phyloP scores from a whole-genome alignment of 352 stramenopile species.

The Pythium apleroticum region DNA sequence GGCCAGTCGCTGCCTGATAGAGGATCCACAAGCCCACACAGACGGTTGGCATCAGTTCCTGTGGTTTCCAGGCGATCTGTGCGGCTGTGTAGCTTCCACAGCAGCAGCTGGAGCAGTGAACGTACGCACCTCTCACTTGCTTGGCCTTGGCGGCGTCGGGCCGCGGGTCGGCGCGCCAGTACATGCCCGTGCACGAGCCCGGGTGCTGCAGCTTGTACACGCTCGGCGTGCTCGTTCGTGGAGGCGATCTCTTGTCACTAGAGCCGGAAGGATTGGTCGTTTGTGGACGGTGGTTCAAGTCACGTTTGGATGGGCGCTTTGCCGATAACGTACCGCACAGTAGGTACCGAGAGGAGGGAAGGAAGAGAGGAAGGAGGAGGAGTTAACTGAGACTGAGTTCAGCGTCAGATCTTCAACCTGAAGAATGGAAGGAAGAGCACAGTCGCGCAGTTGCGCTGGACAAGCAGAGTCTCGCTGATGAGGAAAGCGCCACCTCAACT shows the following conservation, averaged over 20 bases:
- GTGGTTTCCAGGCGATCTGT: not conserved
- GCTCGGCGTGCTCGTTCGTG: not conserved
- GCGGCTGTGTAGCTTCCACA: not conserved
- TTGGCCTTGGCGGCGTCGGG: not conserved
- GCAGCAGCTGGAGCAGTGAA: not conserved
- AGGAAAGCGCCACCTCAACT: not conserved
- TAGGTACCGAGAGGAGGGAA: not conserved
- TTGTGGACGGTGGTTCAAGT: not conserved
- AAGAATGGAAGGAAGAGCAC: not conserved
- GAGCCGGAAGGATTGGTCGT: not conserved
- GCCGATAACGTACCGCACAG: not conserved
- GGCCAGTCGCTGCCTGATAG: slow-evolving; percentile 4
- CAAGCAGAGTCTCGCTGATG: not conserved
- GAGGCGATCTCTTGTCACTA: not conserved
- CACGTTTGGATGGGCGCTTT: not conserved
- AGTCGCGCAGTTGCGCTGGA: not conserved
- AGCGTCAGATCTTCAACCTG: not conserved
- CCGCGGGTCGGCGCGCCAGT: slow-evolving; percentile 6
- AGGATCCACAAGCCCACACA: not conserved
- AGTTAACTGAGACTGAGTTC: not conserved
- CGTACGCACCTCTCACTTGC: slow-evolving; percentile 1
- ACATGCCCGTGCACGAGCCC: slow-evolving; percentile 19
- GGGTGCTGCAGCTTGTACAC: slow-evolving; percentile 12
- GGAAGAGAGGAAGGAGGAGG: not conserved
- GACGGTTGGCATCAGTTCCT: not conserved